These are phyloP conservation scores for Skeletonema tropicum DNA, from an alignment of 108 stramenopile species.

Conservation along the genomic window DNA sequence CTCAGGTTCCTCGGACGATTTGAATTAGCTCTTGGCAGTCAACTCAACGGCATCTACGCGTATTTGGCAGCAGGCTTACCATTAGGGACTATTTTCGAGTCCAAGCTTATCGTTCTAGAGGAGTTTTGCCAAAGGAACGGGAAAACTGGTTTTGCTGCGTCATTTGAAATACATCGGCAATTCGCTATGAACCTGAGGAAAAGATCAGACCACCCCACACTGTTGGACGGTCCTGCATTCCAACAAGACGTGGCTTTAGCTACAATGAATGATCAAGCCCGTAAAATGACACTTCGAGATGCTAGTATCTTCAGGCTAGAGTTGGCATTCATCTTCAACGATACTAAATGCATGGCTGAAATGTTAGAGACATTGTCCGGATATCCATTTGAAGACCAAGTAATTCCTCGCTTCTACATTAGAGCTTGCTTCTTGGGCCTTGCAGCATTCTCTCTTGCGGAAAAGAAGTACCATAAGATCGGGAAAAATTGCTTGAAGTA, in stretches of 20 bases:
- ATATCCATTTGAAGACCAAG: conserved; percentile 39
- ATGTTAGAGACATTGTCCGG: conserved; percentile 29
- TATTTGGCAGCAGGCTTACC: conserved; percentile 25
- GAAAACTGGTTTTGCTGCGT: conserved; percentile 13
- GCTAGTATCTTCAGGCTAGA: conserved; percentile 30
- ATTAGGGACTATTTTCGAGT: conserved; percentile 34
- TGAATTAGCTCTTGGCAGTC: conserved; percentile 26
- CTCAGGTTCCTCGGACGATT: conserved; percentile 18
- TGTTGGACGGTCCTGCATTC: conserved; percentile 19
- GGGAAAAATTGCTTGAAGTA: conserved; percentile 20
- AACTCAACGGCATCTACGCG: conserved; percentile 8
- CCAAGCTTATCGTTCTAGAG: conserved; percentile 30
- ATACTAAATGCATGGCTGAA: conserved; percentile 24
- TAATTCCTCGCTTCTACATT: conserved; percentile 16
- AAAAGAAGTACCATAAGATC: not conserved
- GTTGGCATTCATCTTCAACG: conserved; percentile 43
- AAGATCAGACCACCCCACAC: conserved; percentile 14
- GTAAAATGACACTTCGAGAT: conserved; percentile 40
- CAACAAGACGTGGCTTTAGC: conserved; percentile 28
- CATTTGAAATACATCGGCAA: conserved; percentile 32
- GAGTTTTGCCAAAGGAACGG: conserved; percentile 17
- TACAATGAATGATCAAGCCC: conserved; percentile 20
- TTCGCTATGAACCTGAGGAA: conserved; percentile 31
- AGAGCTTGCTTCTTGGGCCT: conserved; percentile 33
- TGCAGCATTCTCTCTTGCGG: conserved; percentile 10